Evolutionary conservation across 805 yeast species (phyloP).

Genomic region (Candida taoyuanica): DNA sequence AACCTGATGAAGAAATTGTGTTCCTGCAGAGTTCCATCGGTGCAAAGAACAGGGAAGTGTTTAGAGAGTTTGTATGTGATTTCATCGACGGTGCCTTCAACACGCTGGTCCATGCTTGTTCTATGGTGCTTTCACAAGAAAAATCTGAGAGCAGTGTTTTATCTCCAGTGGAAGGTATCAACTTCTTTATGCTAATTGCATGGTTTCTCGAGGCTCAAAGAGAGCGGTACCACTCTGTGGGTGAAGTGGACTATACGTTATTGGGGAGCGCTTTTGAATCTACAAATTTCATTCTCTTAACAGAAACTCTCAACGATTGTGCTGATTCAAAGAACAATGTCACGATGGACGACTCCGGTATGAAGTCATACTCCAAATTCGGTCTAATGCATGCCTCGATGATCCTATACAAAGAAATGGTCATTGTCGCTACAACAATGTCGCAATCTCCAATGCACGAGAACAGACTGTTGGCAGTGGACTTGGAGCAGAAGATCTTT

Average conservation of each 20-base stretch:
- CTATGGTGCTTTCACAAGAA: slow-evolving; percentile 42
- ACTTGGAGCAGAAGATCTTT: slow-evolving; percentile 64
- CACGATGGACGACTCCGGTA: background rate
- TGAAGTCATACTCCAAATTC: slow-evolving; percentile 30
- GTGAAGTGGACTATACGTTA: slow-evolving; percentile 36
- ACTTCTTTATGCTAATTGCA: slow-evolving; percentile 54
- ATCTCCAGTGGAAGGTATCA: slow-evolving; percentile 18
- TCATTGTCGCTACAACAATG: slow-evolving; percentile 41
- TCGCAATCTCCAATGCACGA: slow-evolving; percentile 38
- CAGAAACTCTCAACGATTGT: slow-evolving; percentile 8
- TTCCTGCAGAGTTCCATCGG: slow-evolving; percentile 27
- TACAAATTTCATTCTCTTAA: slow-evolving; percentile 50
- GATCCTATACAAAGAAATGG: slow-evolving; percentile 59
- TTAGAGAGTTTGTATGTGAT: slow-evolving; percentile 43
- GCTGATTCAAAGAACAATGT: background rate
- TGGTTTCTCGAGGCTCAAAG: slow-evolving; percentile 78
- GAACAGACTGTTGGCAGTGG: slow-evolving; percentile 48
- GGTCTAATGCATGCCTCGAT: slow-evolving; percentile 66
- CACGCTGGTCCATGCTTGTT: slow-evolving; percentile 50
- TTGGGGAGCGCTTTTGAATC: slow-evolving; percentile 57
- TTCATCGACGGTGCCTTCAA: slow-evolving; percentile 76
- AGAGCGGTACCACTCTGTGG: slow-evolving; percentile 26
- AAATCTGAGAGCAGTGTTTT: slow-evolving; percentile 20
- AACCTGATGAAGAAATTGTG: slow-evolving; percentile 27
- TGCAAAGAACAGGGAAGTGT: slow-evolving; percentile 5